Conservation (phyloP, 208 protist species). For the Acanthamoeba culbertsoni region DNA sequence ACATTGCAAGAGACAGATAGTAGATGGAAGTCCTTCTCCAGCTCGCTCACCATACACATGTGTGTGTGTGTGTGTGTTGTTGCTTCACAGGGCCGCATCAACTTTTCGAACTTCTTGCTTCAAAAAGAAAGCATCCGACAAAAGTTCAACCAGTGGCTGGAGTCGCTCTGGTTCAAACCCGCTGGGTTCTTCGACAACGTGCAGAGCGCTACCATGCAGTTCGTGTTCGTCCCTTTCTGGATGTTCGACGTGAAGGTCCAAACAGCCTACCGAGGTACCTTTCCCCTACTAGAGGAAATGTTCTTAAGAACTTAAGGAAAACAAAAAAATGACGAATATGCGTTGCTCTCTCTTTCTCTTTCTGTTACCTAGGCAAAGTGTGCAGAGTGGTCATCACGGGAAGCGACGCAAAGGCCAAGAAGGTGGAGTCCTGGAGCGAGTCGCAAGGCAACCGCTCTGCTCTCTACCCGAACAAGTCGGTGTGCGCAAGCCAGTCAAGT, state of each 20-base stretch:
- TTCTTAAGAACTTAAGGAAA: neutral
- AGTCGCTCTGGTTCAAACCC: slow-evolving; percentile 21
- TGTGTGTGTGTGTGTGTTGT: neutral
- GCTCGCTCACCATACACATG: neutral
- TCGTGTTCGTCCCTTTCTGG: neutral
- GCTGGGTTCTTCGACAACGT: slow-evolving; percentile 13
- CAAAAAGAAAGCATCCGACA: neutral
- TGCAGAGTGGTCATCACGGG: neutral
- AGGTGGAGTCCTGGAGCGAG: neutral
- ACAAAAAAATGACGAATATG: too few species aligned
- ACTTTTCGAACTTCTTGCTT: slow-evolving; percentile 10
- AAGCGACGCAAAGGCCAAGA: slow-evolving; percentile 5
- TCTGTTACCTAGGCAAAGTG: neutral
- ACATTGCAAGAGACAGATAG: too few species aligned
- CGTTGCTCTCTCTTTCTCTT: neutral
- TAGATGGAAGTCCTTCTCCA: too few species aligned
- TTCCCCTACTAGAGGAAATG: neutral
- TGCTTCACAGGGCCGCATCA: neutral
- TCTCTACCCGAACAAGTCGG: neutral
- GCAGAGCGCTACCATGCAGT: neutral
- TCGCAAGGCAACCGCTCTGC: neutral
- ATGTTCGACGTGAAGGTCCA: slow-evolving; percentile 36
- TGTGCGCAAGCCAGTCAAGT: neutral
- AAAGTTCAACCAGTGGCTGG: neutral
- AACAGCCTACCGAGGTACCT: neutral